Evolutionary conservation across 2,329 filamentous ascomycete species (phyloP).

Genomic region (Cadophora luteo-olivacea): DNA sequence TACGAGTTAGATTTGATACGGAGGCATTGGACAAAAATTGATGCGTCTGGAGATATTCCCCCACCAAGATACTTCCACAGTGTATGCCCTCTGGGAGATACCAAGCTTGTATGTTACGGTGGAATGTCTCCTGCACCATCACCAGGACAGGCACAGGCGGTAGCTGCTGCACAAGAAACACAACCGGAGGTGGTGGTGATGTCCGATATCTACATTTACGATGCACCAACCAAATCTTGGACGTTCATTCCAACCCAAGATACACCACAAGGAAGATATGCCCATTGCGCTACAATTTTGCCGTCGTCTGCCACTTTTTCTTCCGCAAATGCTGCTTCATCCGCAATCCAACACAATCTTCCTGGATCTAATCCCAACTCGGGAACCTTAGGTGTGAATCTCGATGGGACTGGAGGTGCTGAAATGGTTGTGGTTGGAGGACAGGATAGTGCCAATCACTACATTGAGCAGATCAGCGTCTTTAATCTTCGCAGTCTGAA

Average conservation of each 20-base stretch:
- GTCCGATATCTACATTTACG: conserved; percentile 97
- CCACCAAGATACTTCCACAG: conserved; percentile 97
- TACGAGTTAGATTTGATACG: conserved; percentile 93
- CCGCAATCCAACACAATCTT: conserved; percentile 89
- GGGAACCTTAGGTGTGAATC: conserved; percentile 83
- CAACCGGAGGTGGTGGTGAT: conserved; percentile 93
- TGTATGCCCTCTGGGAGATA: conserved; percentile 90
- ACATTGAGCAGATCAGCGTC: conserved; percentile 98
- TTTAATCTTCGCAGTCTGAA: conserved; percentile 95
- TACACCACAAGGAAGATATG: conserved; percentile 90
- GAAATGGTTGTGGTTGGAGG: conserved; percentile 98
- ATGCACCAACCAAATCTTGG: conserved; percentile 84
- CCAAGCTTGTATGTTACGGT: conserved; percentile 96
- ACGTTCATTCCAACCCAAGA: conserved; percentile 82
- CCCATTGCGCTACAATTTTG: conserved; percentile 92
- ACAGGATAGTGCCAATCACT: conserved; percentile 97
- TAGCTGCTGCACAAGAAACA: conserved; percentile 61
- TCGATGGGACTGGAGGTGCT: conserved; percentile 89
- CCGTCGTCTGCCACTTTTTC: conserved; percentile 88
- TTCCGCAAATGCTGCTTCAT: conserved; percentile 81
- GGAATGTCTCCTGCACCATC: conserved; percentile 85
- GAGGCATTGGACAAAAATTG: conserved; percentile 91
- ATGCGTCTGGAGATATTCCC: conserved; percentile 83
- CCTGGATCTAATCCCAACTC: conserved; percentile 84
- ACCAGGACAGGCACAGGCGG: conserved; percentile 51